Evolutionary conservation across 1,139 yeast genomes (phyloP).

Genomic region (Candida sanyaensis): DNA sequence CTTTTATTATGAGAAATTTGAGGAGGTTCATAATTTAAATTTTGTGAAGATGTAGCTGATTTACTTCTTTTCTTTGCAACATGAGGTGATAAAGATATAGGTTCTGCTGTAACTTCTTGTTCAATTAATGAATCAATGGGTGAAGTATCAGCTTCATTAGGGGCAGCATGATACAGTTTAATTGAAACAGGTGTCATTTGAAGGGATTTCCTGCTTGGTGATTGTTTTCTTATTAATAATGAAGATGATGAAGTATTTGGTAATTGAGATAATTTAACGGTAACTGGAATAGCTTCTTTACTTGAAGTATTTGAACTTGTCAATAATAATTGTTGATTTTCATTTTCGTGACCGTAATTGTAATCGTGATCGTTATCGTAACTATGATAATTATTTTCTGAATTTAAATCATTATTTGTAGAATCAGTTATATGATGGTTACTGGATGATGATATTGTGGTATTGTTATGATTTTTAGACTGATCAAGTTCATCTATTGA

Average conservation of each 20-base stretch:
- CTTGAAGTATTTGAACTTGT: conserved; percentile 2
- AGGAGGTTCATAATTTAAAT: neutral
- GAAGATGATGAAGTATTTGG: conserved; percentile 4
- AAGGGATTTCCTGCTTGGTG: neutral
- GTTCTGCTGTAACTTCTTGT: neutral
- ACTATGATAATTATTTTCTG: neutral
- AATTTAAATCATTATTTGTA: neutral
- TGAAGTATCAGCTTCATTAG: neutral
- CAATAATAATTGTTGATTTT: neutral
- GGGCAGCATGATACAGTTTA: neutral
- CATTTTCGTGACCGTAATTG: too few species aligned
- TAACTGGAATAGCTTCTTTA: conserved; percentile 6
- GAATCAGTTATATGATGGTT: neutral
- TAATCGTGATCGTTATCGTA: neutral
- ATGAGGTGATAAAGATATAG: neutral
- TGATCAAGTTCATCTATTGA: conserved; percentile 1
- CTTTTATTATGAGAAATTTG: conserved; percentile 13
- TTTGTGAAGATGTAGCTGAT: neutral
- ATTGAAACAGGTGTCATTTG: neutral
- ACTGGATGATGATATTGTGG: neutral
- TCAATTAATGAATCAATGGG: too few species aligned
- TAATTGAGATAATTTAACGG: conserved; percentile 5
- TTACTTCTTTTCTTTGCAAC: neutral
- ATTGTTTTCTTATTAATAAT: neutral
- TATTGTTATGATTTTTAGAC: neutral